A percentile compares a stretch with the other conserved stretches of the same genome.
Conservation (phyloP, 2,329 filamentous ascomycete species). For the Venturia oleaginea region DNA sequence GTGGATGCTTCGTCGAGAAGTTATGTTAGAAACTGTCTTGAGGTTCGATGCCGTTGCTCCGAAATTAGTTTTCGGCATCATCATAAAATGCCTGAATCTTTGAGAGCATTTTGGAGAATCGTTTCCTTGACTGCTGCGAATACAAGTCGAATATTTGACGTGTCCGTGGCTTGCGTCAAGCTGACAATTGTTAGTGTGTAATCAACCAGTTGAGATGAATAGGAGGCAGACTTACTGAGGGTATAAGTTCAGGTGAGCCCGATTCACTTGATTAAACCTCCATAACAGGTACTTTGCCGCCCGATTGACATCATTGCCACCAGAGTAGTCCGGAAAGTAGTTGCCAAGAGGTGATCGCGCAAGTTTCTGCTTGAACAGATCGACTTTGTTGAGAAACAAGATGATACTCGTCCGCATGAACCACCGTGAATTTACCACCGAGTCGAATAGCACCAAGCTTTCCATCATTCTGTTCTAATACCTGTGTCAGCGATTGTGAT, state of each 20-base stretch:
- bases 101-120: slow-evolving; percentile 94
- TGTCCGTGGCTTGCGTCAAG: slow-evolving; percentile 96
- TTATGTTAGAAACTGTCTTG: neutral
- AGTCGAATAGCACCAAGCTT: slow-evolving; percentile 90
- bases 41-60: neutral
- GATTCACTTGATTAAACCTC: slow-evolving; percentile 98
- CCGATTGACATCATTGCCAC: slow-evolving; percentile 94
- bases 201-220: slow-evolving; percentile 73
- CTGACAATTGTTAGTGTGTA: slow-evolving; percentile 36
- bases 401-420: slow-evolving; percentile 99
- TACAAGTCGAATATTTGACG: slow-evolving; percentile 93
- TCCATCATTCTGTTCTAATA: slow-evolving; percentile 98
- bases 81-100: slow-evolving; percentile 87
- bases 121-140: slow-evolving; percentile 99
- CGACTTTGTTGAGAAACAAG: slow-evolving; percentile 96
- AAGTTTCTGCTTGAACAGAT: slow-evolving; percentile 94
- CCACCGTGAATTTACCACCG: slow-evolving; percentile 97
- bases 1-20: neutral
- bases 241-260: slow-evolving; percentile 91
- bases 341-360: slow-evolving; percentile 80
- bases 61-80: neutral
- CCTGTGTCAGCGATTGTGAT: slow-evolving; percentile 18
- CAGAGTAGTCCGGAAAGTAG: slow-evolving; percentile 97
- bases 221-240: slow-evolving; percentile 82
- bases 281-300: slow-evolving; percentile 96